phyloP scores from a whole-genome alignment of 257 asterid species.

The Avicennia marina region DNA sequence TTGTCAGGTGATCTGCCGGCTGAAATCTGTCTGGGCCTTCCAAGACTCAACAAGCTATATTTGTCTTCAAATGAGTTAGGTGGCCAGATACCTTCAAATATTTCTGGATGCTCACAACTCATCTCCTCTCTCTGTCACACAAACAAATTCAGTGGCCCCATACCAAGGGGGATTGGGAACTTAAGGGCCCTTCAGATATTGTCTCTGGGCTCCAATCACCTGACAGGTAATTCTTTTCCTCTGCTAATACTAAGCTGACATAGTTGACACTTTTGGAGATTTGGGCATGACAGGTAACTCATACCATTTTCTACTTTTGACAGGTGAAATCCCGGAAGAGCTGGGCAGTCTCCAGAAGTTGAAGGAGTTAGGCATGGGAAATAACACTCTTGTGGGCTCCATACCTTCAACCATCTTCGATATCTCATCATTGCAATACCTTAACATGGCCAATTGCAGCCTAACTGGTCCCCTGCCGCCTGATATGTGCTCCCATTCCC shows the following conservation, averaged over 20 bases:
- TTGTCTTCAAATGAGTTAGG: constrained; percentile 3
- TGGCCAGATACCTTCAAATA: constrained; percentile 24
- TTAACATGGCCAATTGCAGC: background rate
- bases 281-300: background rate
- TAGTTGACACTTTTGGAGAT: background rate
- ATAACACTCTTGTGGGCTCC: constrained; percentile 11
- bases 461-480: constrained; percentile 5
- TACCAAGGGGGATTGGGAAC: constrained; percentile 19
- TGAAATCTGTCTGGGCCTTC: constrained; percentile 3
- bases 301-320: background rate
- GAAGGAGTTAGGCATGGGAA: background rate
- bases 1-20: constrained; percentile 14
- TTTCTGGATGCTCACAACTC: constrained; percentile 22
- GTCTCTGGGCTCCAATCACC: background rate
- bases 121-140: background rate
- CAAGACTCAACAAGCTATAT: constrained; percentile 1
- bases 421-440: constrained; percentile 4
- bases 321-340: constrained; percentile 19
- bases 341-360: constrained; percentile 9
- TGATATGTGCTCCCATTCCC: constrained; percentile 23
- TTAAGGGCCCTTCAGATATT: constrained; percentile 7
- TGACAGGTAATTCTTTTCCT: background rate
- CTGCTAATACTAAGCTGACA: background rate
- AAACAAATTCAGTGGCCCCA: constrained; percentile 18
- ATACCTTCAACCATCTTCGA: constrained; percentile 16